Base-by-base conservation (phyloP, 192 early-diverging fungal species). In the Dimargaris xerosporica region DNA sequence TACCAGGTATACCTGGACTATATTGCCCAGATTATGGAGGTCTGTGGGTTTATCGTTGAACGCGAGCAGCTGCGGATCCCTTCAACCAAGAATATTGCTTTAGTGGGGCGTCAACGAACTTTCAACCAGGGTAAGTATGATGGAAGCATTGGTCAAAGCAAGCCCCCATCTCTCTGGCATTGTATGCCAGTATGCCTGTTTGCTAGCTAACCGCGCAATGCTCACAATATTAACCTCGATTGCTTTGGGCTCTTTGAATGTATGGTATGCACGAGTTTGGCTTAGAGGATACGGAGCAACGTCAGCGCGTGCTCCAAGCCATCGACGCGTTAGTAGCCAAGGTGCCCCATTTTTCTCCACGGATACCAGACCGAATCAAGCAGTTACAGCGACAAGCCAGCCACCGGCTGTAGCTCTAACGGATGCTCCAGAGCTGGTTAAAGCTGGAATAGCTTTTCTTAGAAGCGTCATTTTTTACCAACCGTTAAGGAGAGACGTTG, bases 41-140 rank as follows among this genome's bases (percentile, higher is more conserved):
- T 67, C 31, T 84, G 81, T 62, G 86, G 86, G 11, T 91, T 79
- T 56, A 47, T 62, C 0, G 67, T 78, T 1, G 79, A 84, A 50
- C 73, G 75, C 44, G 89, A 91, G 65, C 72, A 72, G 50, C 61
- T 91, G 50, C 68, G 89, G 39, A 91, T 91, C 15, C 89, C 89
- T 0, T 87, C 85, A n/a, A 87, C 89, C 19, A 87, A 87, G 52
- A 89, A 91, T 51, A 71, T 87, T 50, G 85, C 83, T 1, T 66
- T 91, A 1, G 67, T 91, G 43, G 87, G 89, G 17, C 73, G 74
- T n/a, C 48, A 50, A 17, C 63, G 70, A 10, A 66, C 58, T 0
- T 44, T 17, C 30, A 42, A 56, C 28, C 6, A 29, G 10, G 54
- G 54, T 56, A 56, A 29, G 54, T 19, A n/a, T 9, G 34, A 2